Base-by-base conservation (phyloP, 2,329 filamentous ascomycete genomes). In the Colletotrichum ledebouriae region DNA sequence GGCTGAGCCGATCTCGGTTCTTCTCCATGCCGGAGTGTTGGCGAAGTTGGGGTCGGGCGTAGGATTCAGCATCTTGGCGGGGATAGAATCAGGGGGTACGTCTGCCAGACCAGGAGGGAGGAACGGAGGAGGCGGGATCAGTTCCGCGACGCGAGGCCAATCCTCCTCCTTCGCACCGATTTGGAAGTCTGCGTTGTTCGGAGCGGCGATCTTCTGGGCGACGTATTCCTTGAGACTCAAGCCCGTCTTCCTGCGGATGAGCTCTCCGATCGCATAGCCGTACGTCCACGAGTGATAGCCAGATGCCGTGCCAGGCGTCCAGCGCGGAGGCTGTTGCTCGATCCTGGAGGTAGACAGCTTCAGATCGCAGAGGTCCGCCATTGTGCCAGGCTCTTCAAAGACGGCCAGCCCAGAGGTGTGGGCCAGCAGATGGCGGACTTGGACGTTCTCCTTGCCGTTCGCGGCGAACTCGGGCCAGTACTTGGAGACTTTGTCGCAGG, bases 381-480 rank as follows among this genome's bases (percentile, higher is more conserved):
- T 6, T 0, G 73, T 73, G 11, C 80, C 72, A 0, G 74, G 73
- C 1, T 74, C 60, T 11, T 83, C 72, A 72, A 78, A 78, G 3
- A 73, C 76, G 2, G 77, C 69, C 2, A 81, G 61, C 6, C 79
- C 77, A 0, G 81, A 75, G 0, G 76, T 80, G 70, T 84, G 82
- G 1, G 76, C 77, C 12, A 84, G 73, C 2, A 83, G 13, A 66
- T 84, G 81, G 1, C 76, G 75, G 6, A 84, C 77, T 11, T 77
- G 69, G 49, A 83, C 72, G 13, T 78, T 71, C 44, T 80, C 73
- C 55, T 84, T 83, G 42, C 80, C 81, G 20, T 81, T 79, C 12
- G 70, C 75, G 0, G 74, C 80, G 62, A 84, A 84, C 50, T 84
- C 83, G 1, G 83, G 83, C 83, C 83, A 85, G 74, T 84, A 80